Evolutionary conservation across 2,329 filamentous ascomycete genomes (phyloP).

Genomic region (Colletotrichum orchidophilum): DNA sequence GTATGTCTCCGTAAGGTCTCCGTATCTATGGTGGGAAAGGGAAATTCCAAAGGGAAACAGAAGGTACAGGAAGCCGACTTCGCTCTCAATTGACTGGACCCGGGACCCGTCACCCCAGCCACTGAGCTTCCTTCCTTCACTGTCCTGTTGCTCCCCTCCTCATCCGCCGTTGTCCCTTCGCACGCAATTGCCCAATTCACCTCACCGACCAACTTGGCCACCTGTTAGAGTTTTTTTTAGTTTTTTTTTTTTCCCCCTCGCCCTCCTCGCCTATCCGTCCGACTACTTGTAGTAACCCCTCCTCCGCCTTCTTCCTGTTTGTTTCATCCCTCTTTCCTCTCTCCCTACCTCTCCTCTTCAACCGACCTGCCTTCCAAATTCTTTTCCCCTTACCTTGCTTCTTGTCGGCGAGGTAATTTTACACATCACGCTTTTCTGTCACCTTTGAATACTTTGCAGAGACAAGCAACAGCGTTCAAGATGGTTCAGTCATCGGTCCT

Average conservation of each 20-base stretch:
- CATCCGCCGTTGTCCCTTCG: constrained; percentile 10
- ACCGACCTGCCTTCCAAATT: constrained; percentile 20
- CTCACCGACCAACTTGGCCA: constrained; percentile 27
- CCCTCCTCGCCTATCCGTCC: constrained; percentile 1
- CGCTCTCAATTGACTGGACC: constrained; percentile 23
- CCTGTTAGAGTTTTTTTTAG: constrained; percentile 25
- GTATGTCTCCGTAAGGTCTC: constrained; percentile 1
- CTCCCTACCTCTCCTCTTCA: constrained; percentile 7
- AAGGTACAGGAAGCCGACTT: constrained; percentile 20
- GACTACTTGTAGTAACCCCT: constrained; percentile 31
- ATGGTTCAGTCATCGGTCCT: constrained; percentile 82
- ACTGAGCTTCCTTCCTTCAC: constrained; percentile 12
- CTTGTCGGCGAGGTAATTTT: constrained; percentile 28
- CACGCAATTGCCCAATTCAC: constrained; percentile 32
- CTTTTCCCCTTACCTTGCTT: constrained; percentile 20
- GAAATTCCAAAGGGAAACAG: background rate
- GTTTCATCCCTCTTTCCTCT: background rate
- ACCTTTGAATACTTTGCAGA: constrained; percentile 24
- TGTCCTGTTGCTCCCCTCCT: background rate
- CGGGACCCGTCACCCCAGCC: constrained; percentile 24
- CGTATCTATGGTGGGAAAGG: background rate
- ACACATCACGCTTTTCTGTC: constrained; percentile 9
- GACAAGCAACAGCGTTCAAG: constrained; percentile 48
- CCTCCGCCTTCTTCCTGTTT: constrained; percentile 12
- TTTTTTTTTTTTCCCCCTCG: background rate